Evolutionary conservation across 257 asterid genomes (phyloP), one percentile per base, ranked within the genome.

Genomic region (Scutellaria barbata): DNA sequence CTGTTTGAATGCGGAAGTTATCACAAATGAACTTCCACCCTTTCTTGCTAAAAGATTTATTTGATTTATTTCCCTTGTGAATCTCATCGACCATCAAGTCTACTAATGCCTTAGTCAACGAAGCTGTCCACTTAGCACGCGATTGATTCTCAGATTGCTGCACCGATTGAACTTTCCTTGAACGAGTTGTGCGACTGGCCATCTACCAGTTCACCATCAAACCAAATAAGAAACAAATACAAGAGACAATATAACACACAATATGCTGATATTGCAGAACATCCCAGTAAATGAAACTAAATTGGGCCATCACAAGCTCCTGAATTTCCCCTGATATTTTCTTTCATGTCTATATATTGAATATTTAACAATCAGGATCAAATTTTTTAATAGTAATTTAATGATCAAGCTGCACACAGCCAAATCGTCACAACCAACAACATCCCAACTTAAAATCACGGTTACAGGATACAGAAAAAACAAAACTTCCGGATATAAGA

Each of bases 61-160:
- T 84, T 6, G 80, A 76, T 75, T 72, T 87, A 68, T 87, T 77
- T 47, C 96, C 96, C 75, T 80, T 76, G 57, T 80, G 80, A 76
- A 84, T 84, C 75, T 90, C 83, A 6, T 90, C 92, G 5, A 84
- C 89, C 97, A 90, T 81, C 83, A 87, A 79, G 68, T 84, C 95
- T 20, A 66, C 87, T 63, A 90, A 70, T 13, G 78, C 77, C 72
- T 79, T 85, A 25, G 96, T 90, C 71, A 87, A 83, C 12, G 85
- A 54, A 30, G 83, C 37, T 40, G 94, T 90, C 97, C 97, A 90
- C 74, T 83, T 90, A 18, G 97, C 97, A 84, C 97, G 87, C 11
- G 82, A 79, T 57, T 87, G 96, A 68, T 81, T 79, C 76, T 87
- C 92, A 30, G 78, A 78, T 76, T 81, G 88, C 79, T 77, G 85